These are phyloP conservation scores for Cryptococcus sp. DNA, from an alignment of 1,284 basidiomycete species.

Conservation along the genomic window DNA sequence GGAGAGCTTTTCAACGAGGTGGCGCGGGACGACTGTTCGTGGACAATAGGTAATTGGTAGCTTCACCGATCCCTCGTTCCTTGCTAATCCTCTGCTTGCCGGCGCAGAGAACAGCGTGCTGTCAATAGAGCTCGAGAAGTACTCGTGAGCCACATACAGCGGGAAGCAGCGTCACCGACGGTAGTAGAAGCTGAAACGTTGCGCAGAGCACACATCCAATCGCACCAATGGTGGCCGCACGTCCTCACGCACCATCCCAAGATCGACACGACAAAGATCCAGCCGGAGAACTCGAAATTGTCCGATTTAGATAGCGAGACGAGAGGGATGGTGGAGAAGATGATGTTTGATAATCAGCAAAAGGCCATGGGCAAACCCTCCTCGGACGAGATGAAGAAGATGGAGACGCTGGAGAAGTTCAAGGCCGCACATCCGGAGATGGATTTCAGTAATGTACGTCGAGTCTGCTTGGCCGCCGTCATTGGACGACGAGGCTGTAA, in stretches of 20 bases:
- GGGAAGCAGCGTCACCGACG: neutral
- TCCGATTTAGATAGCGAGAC: slow-evolving; percentile 80
- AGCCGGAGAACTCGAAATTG: slow-evolving; percentile 92
- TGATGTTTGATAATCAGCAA: slow-evolving; percentile 74
- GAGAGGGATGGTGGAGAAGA: slow-evolving; percentile 98
- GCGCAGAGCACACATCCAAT: slow-evolving; percentile 50
- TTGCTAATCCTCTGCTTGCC: neutral
- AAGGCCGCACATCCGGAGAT: slow-evolving; percentile 87
- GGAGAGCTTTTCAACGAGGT: slow-evolving; percentile 94
- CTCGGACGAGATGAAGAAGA: slow-evolving; percentile 85
- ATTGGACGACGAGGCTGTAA: no score
- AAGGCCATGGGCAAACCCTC: slow-evolving; percentile 95
- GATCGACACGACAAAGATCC: slow-evolving; percentile 95
- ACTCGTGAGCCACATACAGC: slow-evolving; percentile 34
- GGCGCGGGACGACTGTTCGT: slow-evolving; percentile 94
- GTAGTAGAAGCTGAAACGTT: neutral
- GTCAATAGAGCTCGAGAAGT: slow-evolving; percentile 53
- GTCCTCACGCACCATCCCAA: slow-evolving; percentile 93
- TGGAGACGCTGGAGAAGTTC: slow-evolving; percentile 87
- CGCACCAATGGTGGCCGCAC: slow-evolving; percentile 92
- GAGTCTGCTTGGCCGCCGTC: no score
- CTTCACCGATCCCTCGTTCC: neutral
- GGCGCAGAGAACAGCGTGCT: slow-evolving; percentile 42
- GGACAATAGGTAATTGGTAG: slow-evolving; percentile 77
- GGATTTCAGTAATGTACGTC: slow-evolving; percentile 84